These are phyloP conservation scores for Mortierella alpina DNA, from an alignment of 192 early-diverging fungal genomes.

Conservation along the genomic window DNA sequence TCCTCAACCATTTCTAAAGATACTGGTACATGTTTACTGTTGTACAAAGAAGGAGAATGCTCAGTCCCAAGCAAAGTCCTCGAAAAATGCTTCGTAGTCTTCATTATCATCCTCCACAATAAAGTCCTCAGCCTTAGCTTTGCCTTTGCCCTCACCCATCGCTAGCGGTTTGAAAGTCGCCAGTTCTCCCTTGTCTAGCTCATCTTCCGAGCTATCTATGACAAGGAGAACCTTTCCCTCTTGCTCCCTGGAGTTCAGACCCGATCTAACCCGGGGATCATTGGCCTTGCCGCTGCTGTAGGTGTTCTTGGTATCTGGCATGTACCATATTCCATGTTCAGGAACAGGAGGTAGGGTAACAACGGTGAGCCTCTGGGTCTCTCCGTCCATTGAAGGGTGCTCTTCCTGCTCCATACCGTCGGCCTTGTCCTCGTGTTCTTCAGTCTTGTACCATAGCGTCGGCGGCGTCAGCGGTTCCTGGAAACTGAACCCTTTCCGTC, in stretches of 20 bases:
- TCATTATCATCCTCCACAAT: neutral
- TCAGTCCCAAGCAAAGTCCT: too few relatives aligned
- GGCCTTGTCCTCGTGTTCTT: neutral
- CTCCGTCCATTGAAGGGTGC: too few relatives aligned
- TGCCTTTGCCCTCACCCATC: neutral
- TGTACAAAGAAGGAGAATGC: too few relatives aligned
- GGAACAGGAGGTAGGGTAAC: conserved; percentile 16
- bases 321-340: conserved; percentile 13
- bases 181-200: neutral
- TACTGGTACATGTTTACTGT: too few relatives aligned
- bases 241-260: neutral
- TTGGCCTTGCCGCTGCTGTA: neutral
- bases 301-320: neutral
- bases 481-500: conserved; percentile 6
- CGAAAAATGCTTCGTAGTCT: neutral
- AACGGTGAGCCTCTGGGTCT: neutral
- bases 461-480: neutral
- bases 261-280: neutral
- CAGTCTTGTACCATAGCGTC: conserved; percentile 6
- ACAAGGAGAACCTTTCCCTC: conserved; percentile 2
- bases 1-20: too few relatives aligned
- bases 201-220: conserved; percentile 27
- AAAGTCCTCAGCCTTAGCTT: neutral
- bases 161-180: neutral
- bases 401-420: too few relatives aligned